Evolutionary conservation across 164 flowering plant species (phyloP).

Genomic region (Buxus sempervirens): DNA sequence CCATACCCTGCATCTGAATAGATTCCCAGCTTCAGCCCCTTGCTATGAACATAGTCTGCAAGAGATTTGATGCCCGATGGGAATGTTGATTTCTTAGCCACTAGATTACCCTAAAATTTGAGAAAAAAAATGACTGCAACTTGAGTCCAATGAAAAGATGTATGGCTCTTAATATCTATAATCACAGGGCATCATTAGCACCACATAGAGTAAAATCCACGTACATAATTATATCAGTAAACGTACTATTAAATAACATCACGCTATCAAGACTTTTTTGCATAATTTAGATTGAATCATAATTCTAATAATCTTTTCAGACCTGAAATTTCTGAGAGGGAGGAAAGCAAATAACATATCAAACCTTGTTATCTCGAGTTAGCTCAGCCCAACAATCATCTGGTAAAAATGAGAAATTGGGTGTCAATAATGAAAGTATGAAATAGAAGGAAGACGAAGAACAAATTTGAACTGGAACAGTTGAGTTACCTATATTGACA

Average conservation of each 20-base stretch:
- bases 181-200: too few relatives aligned
- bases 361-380: constrained; percentile 53
- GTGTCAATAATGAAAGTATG: not conserved
- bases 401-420: constrained; percentile 17
- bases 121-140: too few relatives aligned
- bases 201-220: too few relatives aligned
- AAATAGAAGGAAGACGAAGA: not conserved
- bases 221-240: too few relatives aligned
- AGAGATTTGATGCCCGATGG: constrained; percentile 66
- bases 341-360: too few relatives aligned
- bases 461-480: too few relatives aligned
- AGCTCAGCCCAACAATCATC: constrained; percentile 78
- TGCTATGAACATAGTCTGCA: constrained; percentile 69
- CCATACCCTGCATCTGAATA: constrained; percentile 64
- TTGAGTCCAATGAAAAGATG: constrained; percentile 1
- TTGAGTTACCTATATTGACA: constrained; percentile 47
- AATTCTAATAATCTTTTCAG: too few relatives aligned
- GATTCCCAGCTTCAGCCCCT: constrained; percentile 67
- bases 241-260: too few relatives aligned
- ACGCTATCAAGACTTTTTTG: too few relatives aligned
- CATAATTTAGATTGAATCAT: too few relatives aligned
- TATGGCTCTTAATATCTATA: not conserved
- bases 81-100: constrained; percentile 45
- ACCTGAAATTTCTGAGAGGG: too few relatives aligned
- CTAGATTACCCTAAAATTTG: constrained; percentile 49